Evolutionary conservation across 2,329 filamentous ascomycete genomes (phyloP), one percentile per base, ranked within the genome.

Genomic region (Botrytis tulipae): DNA sequence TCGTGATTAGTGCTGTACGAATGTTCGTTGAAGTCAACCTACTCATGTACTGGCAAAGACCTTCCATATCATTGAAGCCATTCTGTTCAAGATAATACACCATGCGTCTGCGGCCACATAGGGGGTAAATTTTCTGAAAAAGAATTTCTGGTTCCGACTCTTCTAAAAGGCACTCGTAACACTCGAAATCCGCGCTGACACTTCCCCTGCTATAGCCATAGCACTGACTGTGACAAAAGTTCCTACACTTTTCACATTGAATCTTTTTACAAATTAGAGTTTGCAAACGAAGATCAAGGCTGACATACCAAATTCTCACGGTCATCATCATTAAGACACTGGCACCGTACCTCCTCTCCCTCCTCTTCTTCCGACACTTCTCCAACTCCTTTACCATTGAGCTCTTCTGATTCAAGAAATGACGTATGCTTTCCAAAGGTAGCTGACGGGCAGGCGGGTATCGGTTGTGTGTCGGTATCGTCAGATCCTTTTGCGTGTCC

Each of bases 121-220:
- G 18, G 32, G 25, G 32, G n/a, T 69, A 70, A 51, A 75, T 74
- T n/a, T 76, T 66, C 10, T 62, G 22, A 32, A 60, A 46, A 20
- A 71, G 35, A 20, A 44, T 67, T 4, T 46, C 40, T 42, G 73
- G 32, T 25, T 48, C 48, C 10, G 46, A 63, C 46, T 66, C 63
- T 12, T 62, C 35, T 7, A 76, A 70, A 16, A 78, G 69, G 57
- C 77, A 78, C 12, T 71, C 62, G 62, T 78, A 78, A 40, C 77
- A 78, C 29, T 73, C 57, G 18, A 74, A 68, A 22, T 73, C 35
- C 35, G 44, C 35, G 14, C 59, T 61, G 10, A 59, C n/a, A 37
- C 10, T 29, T 3, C 68, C 63, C 25, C 42, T 32, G 48, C 74
- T 62, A 65, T 77, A 78, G 18, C 77, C 78, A 73, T 79, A 79